phyloP scores from a whole-genome alignment of 1,139 yeast species.

The Yueomyces sp. region DNA sequence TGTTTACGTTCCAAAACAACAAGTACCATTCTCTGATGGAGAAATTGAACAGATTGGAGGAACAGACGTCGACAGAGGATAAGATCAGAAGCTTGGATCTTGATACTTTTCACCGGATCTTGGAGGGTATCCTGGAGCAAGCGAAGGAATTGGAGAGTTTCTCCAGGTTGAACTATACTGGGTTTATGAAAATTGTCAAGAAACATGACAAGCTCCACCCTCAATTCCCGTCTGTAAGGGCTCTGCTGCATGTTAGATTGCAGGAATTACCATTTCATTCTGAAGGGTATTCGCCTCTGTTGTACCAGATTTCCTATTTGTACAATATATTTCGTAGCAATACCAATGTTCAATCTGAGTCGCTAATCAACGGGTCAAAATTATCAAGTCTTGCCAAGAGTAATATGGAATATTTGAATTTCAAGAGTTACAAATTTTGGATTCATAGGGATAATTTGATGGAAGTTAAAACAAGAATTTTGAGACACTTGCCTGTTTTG shows the following conservation, averaged over 20 bases:
- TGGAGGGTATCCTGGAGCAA: conserved; percentile 61
- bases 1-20: conserved; percentile 70
- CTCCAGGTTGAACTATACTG: conserved; percentile 85
- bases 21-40: conserved; percentile 61
- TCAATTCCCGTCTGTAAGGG: conserved; percentile 66
- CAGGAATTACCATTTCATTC: conserved; percentile 83
- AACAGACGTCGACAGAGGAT: conserved; percentile 22
- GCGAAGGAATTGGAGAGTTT: conserved; percentile 85
- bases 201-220: conserved; percentile 89
- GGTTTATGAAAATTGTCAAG: conserved; percentile 86
- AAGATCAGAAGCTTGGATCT: conserved; percentile 20
- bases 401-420: conserved; percentile 33
- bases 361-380: conserved; percentile 21
- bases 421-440: conserved; percentile 85
- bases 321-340: conserved; percentile 58
- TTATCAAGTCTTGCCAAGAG: conserved; percentile 18
- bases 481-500: conserved; percentile 85
- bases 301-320: conserved; percentile 69
- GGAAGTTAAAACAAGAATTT: conserved; percentile 90
- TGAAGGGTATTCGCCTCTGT: conserved; percentile 86
- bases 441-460: conserved; percentile 88
- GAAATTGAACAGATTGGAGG: conserved; percentile 52
- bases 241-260: conserved; percentile 76
- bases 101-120: conserved; percentile 39
- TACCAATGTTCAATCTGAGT: conserved; percentile 16